A percentile compares a stretch with the other conserved stretches of the same genome.
These are phyloP conservation scores for Claviceps cyperi DNA, from an alignment of 2,329 filamentous ascomycete species.

Conservation along the genomic window DNA sequence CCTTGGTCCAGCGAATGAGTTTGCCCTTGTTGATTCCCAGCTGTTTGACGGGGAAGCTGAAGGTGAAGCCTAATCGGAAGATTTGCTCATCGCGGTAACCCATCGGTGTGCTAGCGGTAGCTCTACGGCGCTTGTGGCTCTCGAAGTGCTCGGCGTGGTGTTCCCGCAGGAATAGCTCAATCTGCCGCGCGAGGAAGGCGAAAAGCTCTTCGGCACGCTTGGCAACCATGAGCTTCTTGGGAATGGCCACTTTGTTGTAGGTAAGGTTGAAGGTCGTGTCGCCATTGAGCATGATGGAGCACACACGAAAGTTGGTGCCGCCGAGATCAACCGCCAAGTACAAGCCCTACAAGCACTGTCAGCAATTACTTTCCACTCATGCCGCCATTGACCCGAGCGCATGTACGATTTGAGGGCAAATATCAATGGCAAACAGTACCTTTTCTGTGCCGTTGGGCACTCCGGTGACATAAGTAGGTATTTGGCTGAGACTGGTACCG, in stretches of 20 bases:
- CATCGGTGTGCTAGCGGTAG: conserved; percentile 42
- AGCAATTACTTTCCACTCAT: neutral
- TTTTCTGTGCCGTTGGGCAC: conserved; percentile 97
- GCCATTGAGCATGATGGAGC: conserved; percentile 84
- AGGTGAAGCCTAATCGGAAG: conserved; percentile 95
- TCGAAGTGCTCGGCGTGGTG: conserved; percentile 84
- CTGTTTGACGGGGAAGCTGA: conserved; percentile 93
- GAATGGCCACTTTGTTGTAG: conserved; percentile 84
- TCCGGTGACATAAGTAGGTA: conserved; percentile 89
- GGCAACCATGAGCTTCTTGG: conserved; percentile 77
- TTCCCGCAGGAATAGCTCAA: conserved; percentile 71
- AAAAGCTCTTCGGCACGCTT: conserved; percentile 80
- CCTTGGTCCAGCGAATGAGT: conserved; percentile 95
- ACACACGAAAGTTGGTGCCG: conserved; percentile 96
- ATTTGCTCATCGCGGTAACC: conserved; percentile 58
- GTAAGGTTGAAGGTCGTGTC: conserved; percentile 91
- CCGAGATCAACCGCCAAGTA: conserved; percentile 97
- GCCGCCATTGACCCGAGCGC: neutral
- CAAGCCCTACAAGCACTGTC: conserved; percentile 46
- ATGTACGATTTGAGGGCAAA: too few species aligned
- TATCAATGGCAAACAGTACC: conserved; percentile 23
- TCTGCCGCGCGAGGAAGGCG: conserved; percentile 81
- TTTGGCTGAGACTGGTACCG: conserved; percentile 77
- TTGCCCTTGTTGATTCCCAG: conserved; percentile 88
- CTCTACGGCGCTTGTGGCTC: conserved; percentile 49